A percentile compares a stretch with the other conserved stretches of the same genome.
Evolutionary conservation across 1,139 yeast genomes (phyloP).

Genomic region (Kurtzmaniella natalensis): DNA sequence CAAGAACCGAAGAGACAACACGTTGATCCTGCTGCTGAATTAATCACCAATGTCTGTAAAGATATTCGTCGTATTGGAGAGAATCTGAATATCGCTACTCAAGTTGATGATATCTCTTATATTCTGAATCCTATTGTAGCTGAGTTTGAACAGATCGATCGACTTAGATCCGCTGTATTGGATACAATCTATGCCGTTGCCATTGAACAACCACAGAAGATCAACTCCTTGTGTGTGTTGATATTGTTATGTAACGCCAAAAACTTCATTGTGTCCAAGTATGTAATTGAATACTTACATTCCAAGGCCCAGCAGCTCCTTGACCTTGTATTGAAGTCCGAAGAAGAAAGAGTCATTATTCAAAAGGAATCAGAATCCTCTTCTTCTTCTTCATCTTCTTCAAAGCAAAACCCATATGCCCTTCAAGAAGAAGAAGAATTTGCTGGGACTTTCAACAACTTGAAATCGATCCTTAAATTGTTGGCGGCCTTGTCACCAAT

Average conservation of each 20-base stretch:
- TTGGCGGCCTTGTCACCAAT: constrained; percentile 63
- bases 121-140: constrained; percentile 63
- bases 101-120: constrained; percentile 63
- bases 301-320: constrained; percentile 55
- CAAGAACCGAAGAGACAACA: constrained; percentile 32
- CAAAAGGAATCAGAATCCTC: constrained; percentile 8
- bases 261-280: constrained; percentile 65
- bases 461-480: constrained; percentile 70
- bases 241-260: constrained; percentile 64
- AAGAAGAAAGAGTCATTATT: constrained; percentile 16
- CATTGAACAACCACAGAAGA: constrained; percentile 88
- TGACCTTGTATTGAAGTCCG: constrained; percentile 19
- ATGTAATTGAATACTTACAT: constrained; percentile 66
- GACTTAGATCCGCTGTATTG: constrained; percentile 55
- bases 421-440: constrained; percentile 26
- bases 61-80: constrained; percentile 69
- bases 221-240: constrained; percentile 65
- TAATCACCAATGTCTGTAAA: constrained; percentile 40
- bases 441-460: constrained; percentile 67
- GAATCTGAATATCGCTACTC: constrained; percentile 45
- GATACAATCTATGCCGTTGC: constrained; percentile 66
- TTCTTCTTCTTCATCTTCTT: not conserved
- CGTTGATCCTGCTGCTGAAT: constrained; percentile 39
- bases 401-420: constrained; percentile 5
- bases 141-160: constrained; percentile 64